Percentiles rank a stretch among this genome's conserved stretches.
Conservation (phyloP, 2,329 filamentous ascomycete genomes). For the Phialophora expanda region DNA sequence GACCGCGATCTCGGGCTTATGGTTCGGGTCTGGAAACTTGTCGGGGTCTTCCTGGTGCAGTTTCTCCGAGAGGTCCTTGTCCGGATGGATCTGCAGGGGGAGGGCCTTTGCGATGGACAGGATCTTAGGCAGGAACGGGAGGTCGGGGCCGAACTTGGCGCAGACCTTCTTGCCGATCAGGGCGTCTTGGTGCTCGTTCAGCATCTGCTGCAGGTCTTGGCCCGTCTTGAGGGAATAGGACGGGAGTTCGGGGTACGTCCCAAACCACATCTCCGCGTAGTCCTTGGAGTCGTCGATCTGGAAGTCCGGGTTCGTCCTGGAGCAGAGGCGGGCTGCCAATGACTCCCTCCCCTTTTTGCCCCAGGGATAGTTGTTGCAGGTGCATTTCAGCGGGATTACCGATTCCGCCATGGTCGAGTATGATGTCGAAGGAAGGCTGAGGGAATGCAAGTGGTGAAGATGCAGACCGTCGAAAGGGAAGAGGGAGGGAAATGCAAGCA, state of each 20-base stretch:
- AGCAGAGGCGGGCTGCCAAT: slow-evolving; percentile 68
- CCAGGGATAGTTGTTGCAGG: slow-evolving; percentile 67
- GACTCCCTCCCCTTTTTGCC: slow-evolving; percentile 71
- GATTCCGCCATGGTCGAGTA: slow-evolving; percentile 35
- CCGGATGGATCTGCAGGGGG: slow-evolving; percentile 75
- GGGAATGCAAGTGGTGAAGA: too few species aligned
- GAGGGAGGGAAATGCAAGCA: not conserved
- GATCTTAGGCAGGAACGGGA: slow-evolving; percentile 77
- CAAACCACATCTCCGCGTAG: slow-evolving; percentile 78
- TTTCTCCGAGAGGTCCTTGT: slow-evolving; percentile 68
- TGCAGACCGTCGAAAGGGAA: too few species aligned
- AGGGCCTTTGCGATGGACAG: slow-evolving; percentile 77
- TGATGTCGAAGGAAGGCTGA: not conserved
- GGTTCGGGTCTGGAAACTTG: slow-evolving; percentile 73
- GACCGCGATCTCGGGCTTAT: slow-evolving; percentile 80
- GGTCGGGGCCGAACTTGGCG: slow-evolving; percentile 65
- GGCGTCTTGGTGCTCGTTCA: slow-evolving; percentile 65
- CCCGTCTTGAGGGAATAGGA: slow-evolving; percentile 67
- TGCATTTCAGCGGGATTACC: slow-evolving; percentile 41
- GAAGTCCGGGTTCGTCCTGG: slow-evolving; percentile 67
- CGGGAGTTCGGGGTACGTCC: slow-evolving; percentile 73
- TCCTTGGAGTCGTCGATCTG: slow-evolving; percentile 66
- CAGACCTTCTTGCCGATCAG: slow-evolving; percentile 68
- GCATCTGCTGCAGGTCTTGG: slow-evolving; percentile 67
- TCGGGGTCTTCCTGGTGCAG: slow-evolving; percentile 68